Base-by-base conservation (phyloP, 164 flowering plant species). In the Magnolia kwangsiensis region DNA sequence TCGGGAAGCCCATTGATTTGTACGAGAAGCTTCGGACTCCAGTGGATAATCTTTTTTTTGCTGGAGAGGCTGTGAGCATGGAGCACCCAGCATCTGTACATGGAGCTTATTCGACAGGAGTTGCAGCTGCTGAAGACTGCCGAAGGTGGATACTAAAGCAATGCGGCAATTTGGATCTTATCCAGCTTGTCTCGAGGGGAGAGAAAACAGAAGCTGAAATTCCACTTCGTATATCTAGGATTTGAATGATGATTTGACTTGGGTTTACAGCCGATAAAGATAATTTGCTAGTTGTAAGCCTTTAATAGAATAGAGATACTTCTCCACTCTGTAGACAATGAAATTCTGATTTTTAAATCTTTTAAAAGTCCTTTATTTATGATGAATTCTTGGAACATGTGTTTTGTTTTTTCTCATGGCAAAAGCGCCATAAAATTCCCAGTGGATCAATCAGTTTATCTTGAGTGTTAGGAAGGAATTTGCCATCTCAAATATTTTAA, bases 21-120 rank as follows among this genome's bases (percentile, higher is more conserved):
- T 93, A 93, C 51, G 93, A 95, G 71, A 86, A 85, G 75, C 92
- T 95, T 67, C 86, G 86, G 72, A 89, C 87, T 50, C 93, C 97
- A 0, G 73, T 92, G 49, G 93, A 87, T 20, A 90, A 85, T 82
- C 82, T 93, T 8, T 95, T 90, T 86, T 95, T 95, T 74, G 98
- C 86, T 65, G 98, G 98, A 51, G 98, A 93, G 85, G 98, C 98
- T 67, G 95, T 88, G 19, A 92, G 94, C 78, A 79, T 87, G 85
- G 96, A 90, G 18, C 90, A 95, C 80, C 85, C 93, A 67, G 98
- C 98, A 49, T 90, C 98, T 4, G 98, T 95, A 0, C 98, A 95
- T 75, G 98, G 98, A 50, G 98, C 98, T 29, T 95, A 87, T 80
- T 82, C 93, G 2, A 78, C 96, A 50, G 92, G 94, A 74, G 68